These are phyloP conservation scores for Naganishia vaughanmartiniae DNA, from an alignment of 768 basidiomycete species.

Conservation along the genomic window DNA sequence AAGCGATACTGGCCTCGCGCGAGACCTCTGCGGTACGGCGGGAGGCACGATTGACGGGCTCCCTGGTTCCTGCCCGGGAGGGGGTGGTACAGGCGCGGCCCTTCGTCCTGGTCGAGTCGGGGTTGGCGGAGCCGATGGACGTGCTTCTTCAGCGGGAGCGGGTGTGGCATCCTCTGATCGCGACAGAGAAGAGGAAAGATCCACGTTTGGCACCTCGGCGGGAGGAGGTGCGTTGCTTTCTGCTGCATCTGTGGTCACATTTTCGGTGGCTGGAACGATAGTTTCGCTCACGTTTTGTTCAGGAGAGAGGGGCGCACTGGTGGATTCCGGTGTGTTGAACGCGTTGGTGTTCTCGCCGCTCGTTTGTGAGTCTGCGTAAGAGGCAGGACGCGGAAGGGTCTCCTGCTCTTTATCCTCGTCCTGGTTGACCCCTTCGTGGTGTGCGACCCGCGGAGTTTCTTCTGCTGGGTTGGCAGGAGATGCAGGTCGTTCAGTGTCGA, in stretches of 20 bases:
- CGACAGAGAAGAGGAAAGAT: conserved; percentile 13
- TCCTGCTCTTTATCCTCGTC: not conserved
- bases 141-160: not conserved
- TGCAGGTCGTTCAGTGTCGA: not conserved
- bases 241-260: no score
- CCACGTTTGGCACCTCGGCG: no score
- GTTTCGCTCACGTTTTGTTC: not conserved
- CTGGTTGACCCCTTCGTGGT: not conserved
- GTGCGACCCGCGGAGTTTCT: not conserved
- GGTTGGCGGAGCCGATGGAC: conserved; percentile 4
- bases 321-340: conserved; percentile 41
- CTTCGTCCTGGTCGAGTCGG: conserved; percentile 28
- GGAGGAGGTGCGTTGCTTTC: no score
- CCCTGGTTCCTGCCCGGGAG: not conserved
- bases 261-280: no score
- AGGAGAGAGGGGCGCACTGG: conserved; percentile 30
- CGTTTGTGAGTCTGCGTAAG: conserved; percentile 17
- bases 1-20: not conserved
- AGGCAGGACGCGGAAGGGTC: conserved; percentile 15
- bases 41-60: not conserved
- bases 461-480: not conserved
- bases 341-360: conserved; percentile 34
- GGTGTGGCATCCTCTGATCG: not conserved
- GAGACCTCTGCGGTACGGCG: conserved; percentile 12
- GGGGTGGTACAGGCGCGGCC: conserved; percentile 13